A percentile compares a stretch with the other conserved stretches of the same genome.
These are phyloP conservation scores for Aspergillus sp. DNA, from an alignment of 2,329 filamentous ascomycete species.

Conservation along the genomic window DNA sequence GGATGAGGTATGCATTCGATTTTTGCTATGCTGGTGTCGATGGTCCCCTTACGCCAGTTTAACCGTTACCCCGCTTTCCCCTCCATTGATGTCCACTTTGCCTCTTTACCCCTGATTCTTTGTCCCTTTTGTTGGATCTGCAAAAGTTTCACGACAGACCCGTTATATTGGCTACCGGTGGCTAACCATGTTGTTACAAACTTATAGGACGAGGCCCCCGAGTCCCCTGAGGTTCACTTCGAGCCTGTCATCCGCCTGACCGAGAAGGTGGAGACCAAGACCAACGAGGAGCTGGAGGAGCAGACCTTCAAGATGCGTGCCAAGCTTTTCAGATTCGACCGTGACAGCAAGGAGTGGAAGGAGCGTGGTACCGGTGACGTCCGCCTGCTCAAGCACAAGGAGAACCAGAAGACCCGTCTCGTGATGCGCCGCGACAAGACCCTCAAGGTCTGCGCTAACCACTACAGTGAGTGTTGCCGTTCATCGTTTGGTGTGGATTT, in stretches of 20 bases:
- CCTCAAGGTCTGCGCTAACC: slow-evolving; percentile 99
- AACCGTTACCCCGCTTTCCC: not conserved
- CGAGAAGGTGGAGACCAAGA: slow-evolving; percentile 95
- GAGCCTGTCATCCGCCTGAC: slow-evolving; percentile 95
- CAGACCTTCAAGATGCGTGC: slow-evolving; percentile 99
- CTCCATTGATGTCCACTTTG: slow-evolving; percentile 15
- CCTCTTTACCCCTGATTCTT: not conserved
- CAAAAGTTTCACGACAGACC: not conserved
- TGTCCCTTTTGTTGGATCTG: not conserved
- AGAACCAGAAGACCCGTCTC: slow-evolving; percentile 94
- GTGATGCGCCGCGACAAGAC: slow-evolving; percentile 99
- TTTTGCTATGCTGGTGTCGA: slow-evolving; percentile 14
- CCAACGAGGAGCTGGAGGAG: slow-evolving; percentile 97
- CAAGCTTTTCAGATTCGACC: slow-evolving; percentile 98
- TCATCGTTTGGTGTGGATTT: not conserved
- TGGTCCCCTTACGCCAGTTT: slow-evolving; percentile 2
- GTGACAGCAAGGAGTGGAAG: slow-evolving; percentile 94
- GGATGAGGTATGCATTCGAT: slow-evolving; percentile 55
- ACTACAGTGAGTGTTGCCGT: slow-evolving; percentile 75
- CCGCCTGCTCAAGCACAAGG: slow-evolving; percentile 95
- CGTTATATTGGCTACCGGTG: slow-evolving; percentile 1
- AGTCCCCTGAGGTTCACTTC: slow-evolving; percentile 94
- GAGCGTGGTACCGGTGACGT: slow-evolving; percentile 98
- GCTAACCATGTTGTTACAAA: slow-evolving; percentile 9
- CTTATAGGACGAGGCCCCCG: slow-evolving; percentile 69